Conservation (phyloP, 768 basidiomycete species). For the Lactifluus pinguis region DNA sequence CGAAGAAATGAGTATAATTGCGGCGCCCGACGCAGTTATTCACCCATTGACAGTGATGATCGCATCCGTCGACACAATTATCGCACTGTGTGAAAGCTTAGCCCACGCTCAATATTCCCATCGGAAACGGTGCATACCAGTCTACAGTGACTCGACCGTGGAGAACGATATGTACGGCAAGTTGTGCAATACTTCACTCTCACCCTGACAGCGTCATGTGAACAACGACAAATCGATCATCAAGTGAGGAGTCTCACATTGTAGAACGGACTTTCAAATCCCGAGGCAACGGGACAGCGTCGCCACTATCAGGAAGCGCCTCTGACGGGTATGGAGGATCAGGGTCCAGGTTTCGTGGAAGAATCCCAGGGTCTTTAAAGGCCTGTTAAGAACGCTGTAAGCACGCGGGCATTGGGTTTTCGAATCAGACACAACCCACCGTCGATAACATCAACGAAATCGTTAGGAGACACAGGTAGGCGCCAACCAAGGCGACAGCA, state of each 20-base stretch:
- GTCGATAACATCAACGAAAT: conserved; percentile 71
- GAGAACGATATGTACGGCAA: conserved; percentile 87
- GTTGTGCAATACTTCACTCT: conserved; percentile 92
- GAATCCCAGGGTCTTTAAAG: conserved; percentile 75
- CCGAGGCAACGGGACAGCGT: conserved; percentile 62
- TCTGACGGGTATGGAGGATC: conserved; percentile 67
- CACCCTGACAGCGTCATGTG: conserved; percentile 41
- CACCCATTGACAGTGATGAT: conserved; percentile 87
- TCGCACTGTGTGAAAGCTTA: conserved; percentile 54
- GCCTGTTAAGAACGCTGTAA: conserved; percentile 38
- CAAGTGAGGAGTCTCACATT: conserved; percentile 41
- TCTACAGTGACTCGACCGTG: conserved; percentile 92
- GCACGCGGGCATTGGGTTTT: conserved; percentile 17
- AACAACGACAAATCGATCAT: not conserved
- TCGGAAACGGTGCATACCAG: conserved; percentile 44
- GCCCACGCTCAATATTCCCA: not conserved
- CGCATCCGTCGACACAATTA: conserved; percentile 94
- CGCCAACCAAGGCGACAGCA: conserved; percentile 57
- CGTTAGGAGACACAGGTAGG: conserved; percentile 54
- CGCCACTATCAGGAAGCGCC: conserved; percentile 47
- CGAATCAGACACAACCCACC: conserved; percentile 33
- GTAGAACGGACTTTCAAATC: conserved; percentile 74
- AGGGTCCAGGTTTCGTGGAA: conserved; percentile 81
- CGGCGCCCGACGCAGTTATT: conserved; percentile 94
- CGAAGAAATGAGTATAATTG: conserved; percentile 92